A percentile compares a stretch with the other conserved stretches of the same genome.
Evolutionary conservation across 306 rosid species (phyloP).

Genomic region (Vicia sativa): DNA sequence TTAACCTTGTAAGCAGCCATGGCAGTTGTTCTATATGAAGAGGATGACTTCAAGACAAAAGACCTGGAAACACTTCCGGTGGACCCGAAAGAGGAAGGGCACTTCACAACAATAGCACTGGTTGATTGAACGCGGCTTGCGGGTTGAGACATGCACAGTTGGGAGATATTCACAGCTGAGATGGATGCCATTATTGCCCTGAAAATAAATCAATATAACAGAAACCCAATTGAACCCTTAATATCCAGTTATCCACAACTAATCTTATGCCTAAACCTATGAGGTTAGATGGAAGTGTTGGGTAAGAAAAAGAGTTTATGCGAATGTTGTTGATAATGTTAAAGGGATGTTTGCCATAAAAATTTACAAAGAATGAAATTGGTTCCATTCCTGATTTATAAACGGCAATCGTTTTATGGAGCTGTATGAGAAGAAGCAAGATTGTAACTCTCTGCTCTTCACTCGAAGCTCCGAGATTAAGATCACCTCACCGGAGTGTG

Average conservation of each 20-base stretch:
- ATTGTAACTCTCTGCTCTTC: constrained; percentile 54
- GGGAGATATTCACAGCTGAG: constrained; percentile 51
- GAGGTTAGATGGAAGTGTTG: too few relatives aligned
- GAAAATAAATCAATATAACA: constrained; percentile 39
- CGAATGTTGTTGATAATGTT: not conserved
- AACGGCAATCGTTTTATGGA: constrained; percentile 51
- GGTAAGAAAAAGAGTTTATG: too few relatives aligned
- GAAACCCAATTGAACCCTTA: constrained; percentile 17
- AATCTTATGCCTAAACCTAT: not conserved
- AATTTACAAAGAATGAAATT: constrained; percentile 38
- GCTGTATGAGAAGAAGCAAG: constrained; percentile 65
- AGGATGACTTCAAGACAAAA: constrained; percentile 64
- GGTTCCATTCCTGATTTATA: constrained; percentile 37
- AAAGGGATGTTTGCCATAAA: constrained; percentile 34
- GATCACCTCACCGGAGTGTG: too few relatives aligned
- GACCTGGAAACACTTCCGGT: constrained; percentile 50
- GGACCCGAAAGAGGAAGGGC: constrained; percentile 56
- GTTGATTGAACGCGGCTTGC: constrained; percentile 34
- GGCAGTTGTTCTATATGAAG: constrained; percentile 52
- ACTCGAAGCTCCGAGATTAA: constrained; percentile 57
- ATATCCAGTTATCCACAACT: constrained; percentile 21
- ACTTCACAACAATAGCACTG: constrained; percentile 45
- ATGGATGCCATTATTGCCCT: constrained; percentile 62
- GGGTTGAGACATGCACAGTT: constrained; percentile 47
- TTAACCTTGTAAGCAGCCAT: constrained; percentile 77